A percentile compares a stretch with the other conserved stretches of the same genome.
These are phyloP conservation scores for Saussurea involucrata DNA, from an alignment of 129 eudicot species.

Conservation along the genomic window DNA sequence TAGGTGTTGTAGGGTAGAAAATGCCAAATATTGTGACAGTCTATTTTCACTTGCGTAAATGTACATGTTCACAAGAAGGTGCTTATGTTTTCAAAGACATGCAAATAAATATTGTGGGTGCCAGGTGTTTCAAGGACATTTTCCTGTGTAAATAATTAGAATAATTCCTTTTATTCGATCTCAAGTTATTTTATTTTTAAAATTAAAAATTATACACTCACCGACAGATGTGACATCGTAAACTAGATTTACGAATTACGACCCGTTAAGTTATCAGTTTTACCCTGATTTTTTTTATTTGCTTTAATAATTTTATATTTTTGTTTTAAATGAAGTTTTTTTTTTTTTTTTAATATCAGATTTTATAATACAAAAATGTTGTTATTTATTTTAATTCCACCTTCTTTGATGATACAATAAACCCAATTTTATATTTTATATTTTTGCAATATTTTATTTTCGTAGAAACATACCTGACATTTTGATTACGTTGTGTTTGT, in stretches of 20 bases:
- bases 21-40: slow-evolving; percentile 10
- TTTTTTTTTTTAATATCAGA: not conserved
- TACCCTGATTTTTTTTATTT: not conserved
- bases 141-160: slow-evolving; percentile 5
- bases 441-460: not conserved
- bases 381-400: not conserved
- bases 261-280: too few species aligned
- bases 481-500: not conserved
- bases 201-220: not conserved
- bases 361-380: not conserved
- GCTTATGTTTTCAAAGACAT: slow-evolving; percentile 13
- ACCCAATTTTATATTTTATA: too few species aligned
- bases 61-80: slow-evolving; percentile 16
- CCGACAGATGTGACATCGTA: not conserved
- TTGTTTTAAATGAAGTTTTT: not conserved
- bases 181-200: not conserved
- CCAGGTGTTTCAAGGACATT: slow-evolving; percentile 29
- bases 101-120: slow-evolving; percentile 38
- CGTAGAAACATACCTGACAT: not conserved
- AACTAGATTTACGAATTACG: not conserved
- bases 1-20: too few species aligned
- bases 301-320: not conserved
- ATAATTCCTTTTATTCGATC: not conserved
- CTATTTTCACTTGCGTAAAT: slow-evolving; percentile 14
- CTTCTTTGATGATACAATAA: not conserved